phyloP scores from a whole-genome alignment of 352 stramenopile genomes.

The Pythium vanterpoolii region DNA sequence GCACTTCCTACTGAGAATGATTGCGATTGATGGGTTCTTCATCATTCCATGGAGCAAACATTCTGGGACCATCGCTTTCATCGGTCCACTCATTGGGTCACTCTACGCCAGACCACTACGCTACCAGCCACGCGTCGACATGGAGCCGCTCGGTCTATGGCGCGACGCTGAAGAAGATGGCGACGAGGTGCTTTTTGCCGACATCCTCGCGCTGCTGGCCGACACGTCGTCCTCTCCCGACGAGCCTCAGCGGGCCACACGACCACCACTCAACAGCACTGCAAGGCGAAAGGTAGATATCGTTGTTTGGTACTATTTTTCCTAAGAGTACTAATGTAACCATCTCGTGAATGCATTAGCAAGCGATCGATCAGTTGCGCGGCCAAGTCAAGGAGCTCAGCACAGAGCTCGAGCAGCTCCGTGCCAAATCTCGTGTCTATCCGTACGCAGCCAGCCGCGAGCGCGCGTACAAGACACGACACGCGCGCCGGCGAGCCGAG shows the following conservation, averaged over 20 bases:
- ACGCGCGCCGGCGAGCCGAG: background rate
- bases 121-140: too few species aligned
- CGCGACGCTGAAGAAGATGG: background rate
- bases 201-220: background rate
- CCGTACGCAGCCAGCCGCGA: background rate
- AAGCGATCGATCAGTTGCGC: background rate
- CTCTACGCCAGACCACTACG: too few species aligned
- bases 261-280: background rate
- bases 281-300: background rate
- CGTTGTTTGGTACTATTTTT: too few species aligned
- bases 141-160: too few species aligned
- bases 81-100: too few species aligned
- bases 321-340: too few species aligned
- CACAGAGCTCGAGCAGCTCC: background rate
- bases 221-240: background rate
- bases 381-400: background rate
- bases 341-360: background rate
- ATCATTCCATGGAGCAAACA: too few species aligned
- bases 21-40: too few species aligned
- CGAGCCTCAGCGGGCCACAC: background rate
- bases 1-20: too few species aligned
- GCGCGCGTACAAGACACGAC: background rate
- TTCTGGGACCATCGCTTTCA: too few species aligned
- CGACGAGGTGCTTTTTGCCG: background rate
- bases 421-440: background rate